Base-by-base conservation (phyloP, 139 green algal species). In the Chlorella sp. region DNA sequence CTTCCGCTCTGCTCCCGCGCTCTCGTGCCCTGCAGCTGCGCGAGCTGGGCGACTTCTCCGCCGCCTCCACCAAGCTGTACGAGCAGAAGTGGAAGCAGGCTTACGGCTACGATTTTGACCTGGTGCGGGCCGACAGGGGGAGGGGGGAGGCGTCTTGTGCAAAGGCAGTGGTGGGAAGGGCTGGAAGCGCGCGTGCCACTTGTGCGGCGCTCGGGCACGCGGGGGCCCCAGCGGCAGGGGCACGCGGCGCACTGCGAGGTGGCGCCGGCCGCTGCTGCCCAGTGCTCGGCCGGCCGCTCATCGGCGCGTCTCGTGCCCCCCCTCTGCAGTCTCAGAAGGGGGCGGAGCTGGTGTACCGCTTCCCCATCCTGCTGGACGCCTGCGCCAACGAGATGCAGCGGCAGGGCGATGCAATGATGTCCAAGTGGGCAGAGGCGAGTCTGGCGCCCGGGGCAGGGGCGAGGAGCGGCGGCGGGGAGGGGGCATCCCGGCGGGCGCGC, bases 41-140 rank as follows among this genome's bases (percentile, higher is more conserved):
- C 42, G 8, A 65, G 23, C 90, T 90, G 23, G 93, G 93, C 8
- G 87, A 97, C 84, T 97, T 83, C 80, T 87, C 71, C 74, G 73
- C 60, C 21, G 77, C 77, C 62, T 87, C 79, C 71, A 92, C 83
- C 7, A 62, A 61, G 25, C 62, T 82, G 50, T 97, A 94, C 71
- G 60, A 93, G 82, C 78, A 77, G n/a, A 76, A 82, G 55, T 96
- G 90, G 88, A 87, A 88, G 72, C 31, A 84, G 46, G 41, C 77
- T 5, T 97, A 88, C 71, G 93, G 91, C 67, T 86, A 97, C 73
- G 93, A 97, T 86, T 97, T 97, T 77, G 82, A 76, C 72, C 80
- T 91, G 71, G 86, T 90, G 70, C 8, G 76, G 8, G 5, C 12
- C 46, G 33, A 35, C n/a, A n/a, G n/a, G 21, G 31, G 29, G 15